Base-by-base conservation (phyloP, 805 yeast genomes). In the Myxozyma udenii region DNA sequence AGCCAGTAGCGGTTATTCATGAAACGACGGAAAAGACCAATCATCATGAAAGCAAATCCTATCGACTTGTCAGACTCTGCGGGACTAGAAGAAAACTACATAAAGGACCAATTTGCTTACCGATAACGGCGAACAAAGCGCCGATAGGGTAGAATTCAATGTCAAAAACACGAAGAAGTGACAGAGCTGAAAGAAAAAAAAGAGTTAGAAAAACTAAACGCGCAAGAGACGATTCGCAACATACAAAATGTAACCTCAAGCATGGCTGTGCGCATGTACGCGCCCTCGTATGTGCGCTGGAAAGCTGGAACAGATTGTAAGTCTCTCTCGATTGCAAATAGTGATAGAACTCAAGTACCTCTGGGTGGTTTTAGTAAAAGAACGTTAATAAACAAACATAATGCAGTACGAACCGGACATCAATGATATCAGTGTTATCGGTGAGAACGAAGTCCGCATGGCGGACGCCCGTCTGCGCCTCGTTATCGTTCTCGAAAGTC, bases 271-370 rank as follows among this genome's bases (percentile, higher is more conserved):
- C 95, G 68, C 23, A 84, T 73, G 63, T 87, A 86, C 1, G 95
- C 90, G 0, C 95, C 95, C 63, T 86, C 93, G 62, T 85, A 86
- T 0, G 95, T 86, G 50, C 95, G 68, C 67, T 86, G 93, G 61
- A 84, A 84, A 0, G 91, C 93, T 60, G 14, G 16, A 46, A 6
- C 30, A 30, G 6, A 26, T 6, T 1, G 9, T 40, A 7, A 24
- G 32, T n/a, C n/a, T n/a, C 30, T 25, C 28, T 22, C 30, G 24
- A 28, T 24, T 4, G 19, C 14, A 24, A 12, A 14, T 19, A 7
- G 4, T 4, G 32, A 9, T 11, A 12, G 9, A 6, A 22, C 4
- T 4, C 33, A 36, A n/a, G n/a, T n/a, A n/a, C n/a, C n/a, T n/a
- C n/a, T n/a, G n/a, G 12, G 14, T 18, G 22, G 22, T 37, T 19